Conservation (phyloP, 179 eudicot species). For the Beta macrorhiza region DNA sequence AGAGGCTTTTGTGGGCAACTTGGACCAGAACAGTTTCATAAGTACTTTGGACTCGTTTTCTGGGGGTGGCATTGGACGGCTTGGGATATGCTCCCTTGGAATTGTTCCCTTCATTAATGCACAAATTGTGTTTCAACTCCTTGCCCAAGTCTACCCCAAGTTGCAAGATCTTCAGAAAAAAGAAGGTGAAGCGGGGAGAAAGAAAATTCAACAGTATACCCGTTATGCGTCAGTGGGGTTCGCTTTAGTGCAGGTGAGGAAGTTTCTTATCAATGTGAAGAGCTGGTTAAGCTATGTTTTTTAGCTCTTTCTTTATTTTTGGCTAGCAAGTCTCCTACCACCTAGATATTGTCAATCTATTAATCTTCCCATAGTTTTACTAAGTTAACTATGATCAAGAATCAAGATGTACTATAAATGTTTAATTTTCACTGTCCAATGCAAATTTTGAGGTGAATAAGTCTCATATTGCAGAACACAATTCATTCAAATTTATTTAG, state of each 20-base stretch:
- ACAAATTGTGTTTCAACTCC: constrained; percentile 94
- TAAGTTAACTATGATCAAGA: neutral
- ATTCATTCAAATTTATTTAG: neutral
- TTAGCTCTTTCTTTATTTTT: neutral
- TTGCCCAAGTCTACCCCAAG: constrained; percentile 90
- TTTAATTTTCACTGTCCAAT: neutral
- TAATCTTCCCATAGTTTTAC: neutral
- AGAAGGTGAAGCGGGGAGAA: constrained; percentile 99
- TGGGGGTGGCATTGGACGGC: constrained; percentile 98
- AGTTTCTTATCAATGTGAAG: neutral
- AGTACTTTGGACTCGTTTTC: constrained; percentile 96
- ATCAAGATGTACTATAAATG: neutral
- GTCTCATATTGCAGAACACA: neutral
- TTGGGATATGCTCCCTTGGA: constrained; percentile 97
- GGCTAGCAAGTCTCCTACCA: neutral
- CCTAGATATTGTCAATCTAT: neutral
- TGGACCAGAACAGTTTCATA: constrained; percentile 82
- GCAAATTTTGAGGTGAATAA: neutral
- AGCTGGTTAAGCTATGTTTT: neutral
- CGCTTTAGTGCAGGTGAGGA: constrained; percentile 87
- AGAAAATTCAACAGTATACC: constrained; percentile 90
- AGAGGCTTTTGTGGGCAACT: constrained; percentile 88
- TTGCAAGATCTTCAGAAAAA: constrained; percentile 93
- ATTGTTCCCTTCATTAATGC: constrained; percentile 98
- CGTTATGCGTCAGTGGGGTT: constrained; percentile 98